Evolutionary conservation across 306 rosid species (phyloP).

Genomic region (Prunus mongolica): DNA sequence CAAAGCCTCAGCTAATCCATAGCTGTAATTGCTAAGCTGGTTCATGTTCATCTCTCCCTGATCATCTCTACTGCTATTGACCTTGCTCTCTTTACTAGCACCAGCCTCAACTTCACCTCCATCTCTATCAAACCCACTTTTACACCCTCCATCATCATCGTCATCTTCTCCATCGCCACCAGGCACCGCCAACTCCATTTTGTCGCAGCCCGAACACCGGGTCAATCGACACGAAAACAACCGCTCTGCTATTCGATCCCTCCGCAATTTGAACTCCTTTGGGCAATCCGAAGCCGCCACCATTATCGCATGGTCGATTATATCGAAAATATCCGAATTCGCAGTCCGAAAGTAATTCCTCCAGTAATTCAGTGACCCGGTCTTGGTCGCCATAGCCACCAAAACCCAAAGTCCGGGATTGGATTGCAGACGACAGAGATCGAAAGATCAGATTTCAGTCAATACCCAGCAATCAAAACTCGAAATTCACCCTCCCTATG

Average conservation of each 20-base stretch:
- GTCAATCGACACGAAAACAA: conserved; percentile 49
- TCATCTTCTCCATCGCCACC: conserved; percentile 20
- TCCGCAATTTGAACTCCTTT: conserved; percentile 58
- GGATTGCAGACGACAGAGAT: conserved; percentile 8
- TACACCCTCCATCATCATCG: conserved; percentile 26
- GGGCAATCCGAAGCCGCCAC: conserved; percentile 93
- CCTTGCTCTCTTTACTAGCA: conserved; percentile 89
- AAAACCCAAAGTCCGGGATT: neutral
- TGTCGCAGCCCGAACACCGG: conserved; percentile 71
- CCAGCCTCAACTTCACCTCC: conserved; percentile 50
- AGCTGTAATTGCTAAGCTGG: conserved; percentile 53
- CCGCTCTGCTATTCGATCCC: conserved; percentile 78
- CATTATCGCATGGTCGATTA: conserved; percentile 81
- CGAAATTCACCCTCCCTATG: neutral
- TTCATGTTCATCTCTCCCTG: conserved; percentile 42
- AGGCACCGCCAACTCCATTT: conserved; percentile 48
- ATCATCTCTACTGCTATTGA: conserved; percentile 45
- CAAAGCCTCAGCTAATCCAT: conserved; percentile 85
- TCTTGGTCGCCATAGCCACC: conserved; percentile 45
- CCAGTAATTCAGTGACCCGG: conserved; percentile 74
- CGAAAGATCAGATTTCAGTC: conserved; percentile 2
- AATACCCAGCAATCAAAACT: conserved; percentile 35
- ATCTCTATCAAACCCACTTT: conserved; percentile 37
- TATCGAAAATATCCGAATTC: conserved; percentile 62
- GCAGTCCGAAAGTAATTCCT: conserved; percentile 69